Conservation (phyloP, 768 basidiomycete genomes). For the Lentinula lateritia region DNA sequence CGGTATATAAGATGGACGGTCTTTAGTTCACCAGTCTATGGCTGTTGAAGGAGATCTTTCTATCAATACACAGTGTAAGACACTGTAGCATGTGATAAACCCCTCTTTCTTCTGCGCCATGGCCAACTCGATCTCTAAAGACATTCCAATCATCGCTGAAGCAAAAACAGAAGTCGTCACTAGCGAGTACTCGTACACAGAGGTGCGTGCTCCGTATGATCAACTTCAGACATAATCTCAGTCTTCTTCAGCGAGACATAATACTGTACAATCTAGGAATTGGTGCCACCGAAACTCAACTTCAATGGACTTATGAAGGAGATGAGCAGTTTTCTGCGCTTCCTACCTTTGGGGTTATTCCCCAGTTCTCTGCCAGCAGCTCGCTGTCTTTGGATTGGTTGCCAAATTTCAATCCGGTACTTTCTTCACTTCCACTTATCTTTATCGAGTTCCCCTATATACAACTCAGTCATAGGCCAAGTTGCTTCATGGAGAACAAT, state of each 20-base stretch:
- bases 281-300: slow-evolving; percentile 89
- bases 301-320: slow-evolving; percentile 89
- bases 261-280: slow-evolving; percentile 94
- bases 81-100: too few relatives aligned
- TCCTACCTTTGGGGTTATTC: slow-evolving; percentile 94
- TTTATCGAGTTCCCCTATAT: not conserved
- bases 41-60: too few relatives aligned
- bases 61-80: too few relatives aligned
- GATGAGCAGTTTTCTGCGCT: slow-evolving; percentile 81
- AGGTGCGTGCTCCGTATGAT: slow-evolving; percentile 28
- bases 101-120: not conserved
- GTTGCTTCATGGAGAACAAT: slow-evolving; percentile 97
- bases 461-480: slow-evolving; percentile 55
- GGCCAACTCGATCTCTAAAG: slow-evolving; percentile 42
- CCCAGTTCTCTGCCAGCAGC: slow-evolving; percentile 75
- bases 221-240: not conserved
- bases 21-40: too few relatives aligned
- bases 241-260: slow-evolving; percentile 58
- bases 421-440: slow-evolving; percentile 1
- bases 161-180: slow-evolving; percentile 64
- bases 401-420: slow-evolving; percentile 90
- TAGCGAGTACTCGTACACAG: slow-evolving; percentile 70
- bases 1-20: too few relatives aligned
- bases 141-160: slow-evolving; percentile 74
- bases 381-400: slow-evolving; percentile 77